Evolutionary conservation across 495 filamentous ascomycete genomes (phyloP).

Genomic region (Usnea hakonensis): DNA sequence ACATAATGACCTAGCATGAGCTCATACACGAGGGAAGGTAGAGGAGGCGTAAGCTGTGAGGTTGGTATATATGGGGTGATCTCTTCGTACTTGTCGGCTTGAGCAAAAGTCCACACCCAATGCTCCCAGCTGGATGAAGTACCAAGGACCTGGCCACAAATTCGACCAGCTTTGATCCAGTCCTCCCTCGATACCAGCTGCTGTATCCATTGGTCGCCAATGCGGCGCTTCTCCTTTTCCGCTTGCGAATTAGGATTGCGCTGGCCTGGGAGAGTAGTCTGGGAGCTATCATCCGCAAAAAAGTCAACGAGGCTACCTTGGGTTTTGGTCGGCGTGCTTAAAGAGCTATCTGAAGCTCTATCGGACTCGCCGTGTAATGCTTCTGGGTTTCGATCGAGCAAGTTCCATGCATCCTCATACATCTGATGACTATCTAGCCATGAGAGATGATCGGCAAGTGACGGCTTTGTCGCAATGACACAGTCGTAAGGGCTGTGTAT

Average conservation of each 20-base stretch:
- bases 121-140: conserved; percentile 84
- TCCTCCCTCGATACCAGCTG: conserved; percentile 64
- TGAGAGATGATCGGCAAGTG: conserved; percentile 70
- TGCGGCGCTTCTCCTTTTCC: conserved; percentile 82
- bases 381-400: conserved; percentile 74
- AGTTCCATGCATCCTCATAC: conserved; percentile 80
- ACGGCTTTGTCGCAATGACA: conserved; percentile 75
- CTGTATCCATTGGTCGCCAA: conserved; percentile 88
- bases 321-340: conserved; percentile 22
- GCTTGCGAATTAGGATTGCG: conserved; percentile 46
- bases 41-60: conserved; percentile 60
- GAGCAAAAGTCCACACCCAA: conserved; percentile 86
- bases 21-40: conserved; percentile 82
- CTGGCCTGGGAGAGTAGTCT: conserved; percentile 40
- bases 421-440: conserved; percentile 75
- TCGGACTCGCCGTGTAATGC: conserved; percentile 33
- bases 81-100: conserved; percentile 76
- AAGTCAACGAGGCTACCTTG: conserved; percentile 58
- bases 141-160: conserved; percentile 72
- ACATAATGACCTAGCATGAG: conserved; percentile 81
- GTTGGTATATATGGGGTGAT: conserved; percentile 78
- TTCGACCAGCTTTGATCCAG: conserved; percentile 68
- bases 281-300: conserved; percentile 64
- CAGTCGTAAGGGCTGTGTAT: conserved; percentile 96
- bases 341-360: conserved; percentile 33